A percentile compares a stretch with the other conserved stretches of the same genome.
Evolutionary conservation across 2,329 filamentous ascomycete genomes (phyloP).

Genomic region (Nemania sp.): DNA sequence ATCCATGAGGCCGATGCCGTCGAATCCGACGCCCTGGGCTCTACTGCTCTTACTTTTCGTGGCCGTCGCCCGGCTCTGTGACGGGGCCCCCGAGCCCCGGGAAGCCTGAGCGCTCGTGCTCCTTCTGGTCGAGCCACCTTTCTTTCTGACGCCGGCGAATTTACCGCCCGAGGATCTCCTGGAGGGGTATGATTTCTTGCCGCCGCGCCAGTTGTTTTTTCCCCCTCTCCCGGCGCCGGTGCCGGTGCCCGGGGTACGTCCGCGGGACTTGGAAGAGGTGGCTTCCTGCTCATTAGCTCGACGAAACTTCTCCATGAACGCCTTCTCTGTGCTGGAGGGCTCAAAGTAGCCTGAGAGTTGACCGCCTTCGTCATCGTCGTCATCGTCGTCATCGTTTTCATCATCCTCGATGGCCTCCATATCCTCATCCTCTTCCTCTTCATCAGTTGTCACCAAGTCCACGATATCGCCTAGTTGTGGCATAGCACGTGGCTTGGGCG

Average conservation of each 20-base stretch:
- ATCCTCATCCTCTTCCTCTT: slow-evolving; percentile 38
- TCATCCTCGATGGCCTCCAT: slow-evolving; percentile 30
- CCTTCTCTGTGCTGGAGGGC: slow-evolving; percentile 31
- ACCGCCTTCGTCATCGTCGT: slow-evolving; percentile 37
- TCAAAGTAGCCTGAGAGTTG: slow-evolving; percentile 56
- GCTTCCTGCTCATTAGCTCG: slow-evolving; percentile 26
- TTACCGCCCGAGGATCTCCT: slow-evolving; percentile 26
- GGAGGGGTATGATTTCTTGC: slow-evolving; percentile 30
- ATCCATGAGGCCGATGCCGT: slow-evolving; percentile 41
- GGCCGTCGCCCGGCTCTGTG: slow-evolving; percentile 8
- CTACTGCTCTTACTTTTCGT: slow-evolving; percentile 18
- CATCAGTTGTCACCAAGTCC: slow-evolving; percentile 53
- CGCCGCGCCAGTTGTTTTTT: slow-evolving; percentile 30
- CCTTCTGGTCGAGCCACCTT: slow-evolving; percentile 19
- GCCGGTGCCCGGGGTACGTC: slow-evolving; percentile 26
- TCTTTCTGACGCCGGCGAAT: slow-evolving; percentile 31
- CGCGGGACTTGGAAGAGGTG: slow-evolving; percentile 22
- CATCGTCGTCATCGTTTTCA: slow-evolving; percentile 30
- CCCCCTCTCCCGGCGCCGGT: slow-evolving; percentile 30
- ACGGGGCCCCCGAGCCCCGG: slow-evolving; percentile 12
- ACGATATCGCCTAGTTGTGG: slow-evolving; percentile 42
- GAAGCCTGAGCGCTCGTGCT: slow-evolving; percentile 22
- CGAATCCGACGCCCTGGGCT: slow-evolving; percentile 31
- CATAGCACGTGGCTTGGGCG: slow-evolving; percentile 14
- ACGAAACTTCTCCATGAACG: slow-evolving; percentile 40